Evolutionary conservation across 257 asterid genomes (phyloP), one percentile per base, ranked within the genome.

Genomic region (Plantago major): DNA sequence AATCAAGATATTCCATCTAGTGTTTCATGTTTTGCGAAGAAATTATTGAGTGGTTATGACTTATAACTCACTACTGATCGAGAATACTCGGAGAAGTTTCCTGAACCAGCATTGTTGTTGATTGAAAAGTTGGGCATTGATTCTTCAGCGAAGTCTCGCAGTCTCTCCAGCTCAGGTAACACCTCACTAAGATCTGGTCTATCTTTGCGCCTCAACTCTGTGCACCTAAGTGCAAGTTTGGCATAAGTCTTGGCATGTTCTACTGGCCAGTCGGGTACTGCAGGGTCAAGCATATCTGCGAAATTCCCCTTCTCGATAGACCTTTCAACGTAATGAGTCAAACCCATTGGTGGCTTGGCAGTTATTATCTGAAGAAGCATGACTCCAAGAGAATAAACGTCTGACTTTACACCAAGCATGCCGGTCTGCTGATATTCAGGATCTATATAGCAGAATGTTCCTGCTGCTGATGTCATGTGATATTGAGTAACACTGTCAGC

Each of bases 371-470:
- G 74, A 42, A 70, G 62, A 63, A 70, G 46, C 64, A 70, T 43
- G 28, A 70, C 53, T 10, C 74, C 74, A 11, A 70, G 53, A 2
- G 74, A 70, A 44, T 70, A 70, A 3, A 70, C 54, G 11, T 70
- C 74, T 1, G 74, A 70, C 30, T 70, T 70, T 9, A 63, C 46
- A 5, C 74, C 74, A 15, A 70, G 49, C 66, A 63, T 70, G 19
- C 74, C 74, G 0, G 74, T 70, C 15, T 70, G 74, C 9, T 70
- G 74, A 37, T 70, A 70, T 60, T 70, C 74, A 0, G 74, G 74
- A 17, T 70, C 70, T 11, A 70, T 70, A 56, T 70, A 70, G 45
- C 74, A 70, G 40, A 70, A 70, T 2, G 74, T 70, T 30, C 74
- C 74, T 3, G 65, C 74, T 42, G 74, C 62, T 3, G 66, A 66